Conservation (phyloP, 1,284 basidiomycete genomes). For the Ustilago curta region DNA sequence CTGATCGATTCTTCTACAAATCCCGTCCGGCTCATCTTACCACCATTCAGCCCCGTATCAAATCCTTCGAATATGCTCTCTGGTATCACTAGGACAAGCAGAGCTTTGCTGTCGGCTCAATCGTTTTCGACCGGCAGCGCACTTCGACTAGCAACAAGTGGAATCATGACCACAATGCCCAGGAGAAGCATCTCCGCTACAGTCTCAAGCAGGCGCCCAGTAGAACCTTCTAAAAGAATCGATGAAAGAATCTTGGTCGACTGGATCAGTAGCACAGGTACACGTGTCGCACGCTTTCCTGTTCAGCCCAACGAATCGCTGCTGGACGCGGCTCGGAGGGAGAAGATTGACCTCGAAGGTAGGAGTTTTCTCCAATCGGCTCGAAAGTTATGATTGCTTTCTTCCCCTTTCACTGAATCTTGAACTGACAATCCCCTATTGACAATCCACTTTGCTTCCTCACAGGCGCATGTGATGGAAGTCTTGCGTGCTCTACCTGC, state of each 20-base stretch:
- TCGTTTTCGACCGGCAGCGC: too few species aligned
- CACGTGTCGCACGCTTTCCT: background rate
- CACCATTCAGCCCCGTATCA: too few species aligned
- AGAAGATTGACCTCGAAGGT: slow-evolving; percentile 6
- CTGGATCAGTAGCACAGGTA: background rate
- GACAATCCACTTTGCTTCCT: background rate
- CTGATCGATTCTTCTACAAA: too few species aligned
- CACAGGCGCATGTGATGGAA: slow-evolving; percentile 6
- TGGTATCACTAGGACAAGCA: too few species aligned
- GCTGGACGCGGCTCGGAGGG: slow-evolving; percentile 2
- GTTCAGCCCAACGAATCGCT: background rate
- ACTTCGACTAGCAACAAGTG: background rate
- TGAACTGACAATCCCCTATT: too few species aligned
- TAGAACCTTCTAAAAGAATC: background rate
- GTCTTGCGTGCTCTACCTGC: slow-evolving; percentile 2
- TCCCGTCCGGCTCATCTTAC: too few species aligned
- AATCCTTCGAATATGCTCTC: too few species aligned
- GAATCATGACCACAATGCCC: background rate
- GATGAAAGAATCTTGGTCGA: background rate
- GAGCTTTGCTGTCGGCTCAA: too few species aligned
- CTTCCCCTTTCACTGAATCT: too few species aligned
- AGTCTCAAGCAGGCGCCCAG: background rate
- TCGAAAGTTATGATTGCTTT: background rate
- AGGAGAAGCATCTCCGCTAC: background rate
- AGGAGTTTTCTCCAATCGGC: background rate